Percentiles rank a stretch among this genome's conserved stretches.
phyloP scores from a whole-genome alignment of 306 rosid genomes.

The Pachyrhizus erosus region DNA sequence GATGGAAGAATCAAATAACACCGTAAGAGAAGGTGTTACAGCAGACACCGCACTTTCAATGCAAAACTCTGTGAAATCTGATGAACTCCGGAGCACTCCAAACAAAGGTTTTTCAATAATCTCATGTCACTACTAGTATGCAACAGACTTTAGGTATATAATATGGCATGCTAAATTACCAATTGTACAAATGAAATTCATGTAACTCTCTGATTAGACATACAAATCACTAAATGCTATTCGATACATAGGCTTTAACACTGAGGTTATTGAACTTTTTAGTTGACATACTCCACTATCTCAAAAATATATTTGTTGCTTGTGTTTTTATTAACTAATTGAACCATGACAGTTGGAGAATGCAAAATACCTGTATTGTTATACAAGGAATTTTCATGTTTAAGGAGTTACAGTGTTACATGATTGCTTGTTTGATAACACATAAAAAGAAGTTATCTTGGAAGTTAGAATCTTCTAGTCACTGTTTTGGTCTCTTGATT shows the following conservation, averaged over 20 bases:
- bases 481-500: constrained; percentile 33
- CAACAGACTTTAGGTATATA: constrained; percentile 25
- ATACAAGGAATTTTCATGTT: not conserved
- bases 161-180: constrained; percentile 13
- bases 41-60: constrained; percentile 38
- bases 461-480: not conserved
- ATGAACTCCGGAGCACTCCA: constrained; percentile 43
- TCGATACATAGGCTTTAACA: not conserved
- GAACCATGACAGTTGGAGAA: not conserved
- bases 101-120: constrained; percentile 60
- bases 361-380: constrained; percentile 20
- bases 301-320: not conserved
- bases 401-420: not conserved
- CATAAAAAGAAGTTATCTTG: not conserved
- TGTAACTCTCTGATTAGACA: not conserved
- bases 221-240: not conserved
- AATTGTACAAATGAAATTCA: not conserved
- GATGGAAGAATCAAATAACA: constrained; percentile 63
- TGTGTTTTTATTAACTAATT: not conserved
- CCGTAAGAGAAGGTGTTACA: constrained; percentile 42
- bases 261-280: not conserved
- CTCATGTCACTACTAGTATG: constrained; percentile 30
- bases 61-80: constrained; percentile 48
- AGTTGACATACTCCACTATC: not conserved
- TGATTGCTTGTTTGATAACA: constrained; percentile 5